phyloP scores from a whole-genome alignment of 768 basidiomycete genomes.

The Lactarius quietus region DNA sequence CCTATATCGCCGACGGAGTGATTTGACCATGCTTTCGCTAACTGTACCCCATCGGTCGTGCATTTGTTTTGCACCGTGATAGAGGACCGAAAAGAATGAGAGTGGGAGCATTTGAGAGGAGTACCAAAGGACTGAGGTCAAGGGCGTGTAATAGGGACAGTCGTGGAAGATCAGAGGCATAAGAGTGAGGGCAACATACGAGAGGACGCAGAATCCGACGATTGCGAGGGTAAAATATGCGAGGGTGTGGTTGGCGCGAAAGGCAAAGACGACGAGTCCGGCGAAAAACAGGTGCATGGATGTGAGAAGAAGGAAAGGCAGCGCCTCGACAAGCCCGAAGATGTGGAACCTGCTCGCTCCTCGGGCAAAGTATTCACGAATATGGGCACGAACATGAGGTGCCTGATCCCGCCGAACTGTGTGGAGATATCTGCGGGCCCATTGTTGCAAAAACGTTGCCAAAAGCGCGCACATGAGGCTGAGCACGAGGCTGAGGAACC shows the following conservation, averaged over 20 bases:
- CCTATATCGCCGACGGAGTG: neutral
- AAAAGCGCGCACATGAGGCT: constrained; percentile 4
- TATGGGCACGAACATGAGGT: neutral
- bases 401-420: neutral
- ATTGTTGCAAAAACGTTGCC: constrained; percentile 17
- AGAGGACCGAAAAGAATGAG: neutral
- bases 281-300: constrained; percentile 13
- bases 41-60: neutral
- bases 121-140: neutral
- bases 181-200: neutral
- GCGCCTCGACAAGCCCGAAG: neutral
- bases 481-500: constrained; percentile 10
- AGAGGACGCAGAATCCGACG: neutral
- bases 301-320: neutral
- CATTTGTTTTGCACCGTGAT: neutral
- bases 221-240: neutral
- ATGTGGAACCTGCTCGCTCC: neutral
- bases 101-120: neutral
- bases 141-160: constrained; percentile 11
- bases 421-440: constrained; percentile 9
- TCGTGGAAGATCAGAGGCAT: constrained; percentile 13
- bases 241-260: neutral
- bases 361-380: neutral
- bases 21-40: neutral
- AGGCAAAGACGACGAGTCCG: constrained; percentile 9